These are phyloP conservation scores for Citrus trifoliata DNA, from an alignment of 345 rosid species.

Conservation along the genomic window DNA sequence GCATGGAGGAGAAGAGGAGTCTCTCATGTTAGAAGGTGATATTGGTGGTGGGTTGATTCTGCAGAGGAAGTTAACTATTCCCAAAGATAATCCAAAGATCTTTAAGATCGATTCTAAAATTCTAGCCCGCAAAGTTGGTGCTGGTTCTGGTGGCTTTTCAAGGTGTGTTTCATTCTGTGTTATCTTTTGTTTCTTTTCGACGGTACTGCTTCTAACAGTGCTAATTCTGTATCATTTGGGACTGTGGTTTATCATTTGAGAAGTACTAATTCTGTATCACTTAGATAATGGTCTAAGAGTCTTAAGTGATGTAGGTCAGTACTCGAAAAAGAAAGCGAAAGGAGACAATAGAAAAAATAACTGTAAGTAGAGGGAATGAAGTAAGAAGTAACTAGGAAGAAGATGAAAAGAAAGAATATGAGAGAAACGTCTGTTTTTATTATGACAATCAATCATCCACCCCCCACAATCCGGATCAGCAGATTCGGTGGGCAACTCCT, in stretches of 20 bases:
- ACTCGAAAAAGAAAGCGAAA: background rate
- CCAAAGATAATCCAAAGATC: constrained; percentile 41
- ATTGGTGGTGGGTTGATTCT: constrained; percentile 81
- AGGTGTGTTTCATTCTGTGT: constrained; percentile 41
- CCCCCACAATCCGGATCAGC: background rate
- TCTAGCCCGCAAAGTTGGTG: constrained; percentile 72
- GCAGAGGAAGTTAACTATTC: constrained; percentile 48
- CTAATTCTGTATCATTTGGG: background rate
- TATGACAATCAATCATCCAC: background rate
- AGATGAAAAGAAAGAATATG: background rate
- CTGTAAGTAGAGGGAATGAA: background rate
- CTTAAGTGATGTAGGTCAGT: background rate
- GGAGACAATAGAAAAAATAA: background rate
- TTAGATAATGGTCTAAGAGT: background rate
- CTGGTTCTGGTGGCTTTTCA: constrained; percentile 94
- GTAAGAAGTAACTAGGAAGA: background rate
- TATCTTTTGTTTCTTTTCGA: background rate
- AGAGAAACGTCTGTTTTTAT: background rate
- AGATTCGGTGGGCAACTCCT: background rate
- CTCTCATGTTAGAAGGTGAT: constrained; percentile 64
- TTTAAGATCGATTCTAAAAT: constrained; percentile 61
- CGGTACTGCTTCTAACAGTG: background rate
- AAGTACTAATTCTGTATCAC: background rate
- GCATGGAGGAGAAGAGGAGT: constrained; percentile 79
- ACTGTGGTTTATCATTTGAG: background rate